Percentiles rank a stretch among this genome's conserved stretches.
Evolutionary conservation across 1,284 basidiomycete genomes (phyloP).

Genomic region (Ceratobasidium papillatum): DNA sequence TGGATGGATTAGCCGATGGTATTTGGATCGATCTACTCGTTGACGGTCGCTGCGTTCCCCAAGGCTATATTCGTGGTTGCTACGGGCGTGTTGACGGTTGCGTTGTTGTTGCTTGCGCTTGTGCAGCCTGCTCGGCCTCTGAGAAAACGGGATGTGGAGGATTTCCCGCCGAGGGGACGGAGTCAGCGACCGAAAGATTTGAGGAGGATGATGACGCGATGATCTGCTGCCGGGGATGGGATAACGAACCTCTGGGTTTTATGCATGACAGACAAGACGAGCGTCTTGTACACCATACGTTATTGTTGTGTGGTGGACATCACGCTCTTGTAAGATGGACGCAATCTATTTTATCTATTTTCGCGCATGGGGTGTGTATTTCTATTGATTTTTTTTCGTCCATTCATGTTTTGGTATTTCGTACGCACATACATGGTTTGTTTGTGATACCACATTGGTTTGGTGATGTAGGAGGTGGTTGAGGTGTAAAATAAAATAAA

Average conservation of each 20-base stretch:
- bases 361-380: neutral
- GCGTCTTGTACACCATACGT: slow-evolving; percentile 32
- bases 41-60: slow-evolving; percentile 70
- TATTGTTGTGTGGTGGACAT: slow-evolving; percentile 3
- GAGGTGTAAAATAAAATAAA: too few species aligned
- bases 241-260: neutral
- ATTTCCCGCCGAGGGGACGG: slow-evolving; percentile 34
- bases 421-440: too few species aligned
- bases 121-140: slow-evolving; percentile 58
- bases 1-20: slow-evolving; percentile 65
- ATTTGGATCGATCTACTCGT: slow-evolving; percentile 73
- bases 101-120: slow-evolving; percentile 60
- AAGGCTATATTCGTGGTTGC: slow-evolving; percentile 71
- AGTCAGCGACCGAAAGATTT: slow-evolving; percentile 33
- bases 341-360: slow-evolving; percentile 13
- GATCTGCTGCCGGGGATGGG: neutral
- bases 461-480: too few species aligned
- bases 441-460: too few species aligned
- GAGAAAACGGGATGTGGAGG: slow-evolving; percentile 33
- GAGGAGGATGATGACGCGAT: slow-evolving; percentile 8
- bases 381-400: neutral
- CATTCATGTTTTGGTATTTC: too few species aligned
- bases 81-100: slow-evolving; percentile 59
- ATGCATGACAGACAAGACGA: neutral
- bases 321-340: neutral